Conservation (phyloP, 164 flowering plant species). For the Vitis cinerea region DNA sequence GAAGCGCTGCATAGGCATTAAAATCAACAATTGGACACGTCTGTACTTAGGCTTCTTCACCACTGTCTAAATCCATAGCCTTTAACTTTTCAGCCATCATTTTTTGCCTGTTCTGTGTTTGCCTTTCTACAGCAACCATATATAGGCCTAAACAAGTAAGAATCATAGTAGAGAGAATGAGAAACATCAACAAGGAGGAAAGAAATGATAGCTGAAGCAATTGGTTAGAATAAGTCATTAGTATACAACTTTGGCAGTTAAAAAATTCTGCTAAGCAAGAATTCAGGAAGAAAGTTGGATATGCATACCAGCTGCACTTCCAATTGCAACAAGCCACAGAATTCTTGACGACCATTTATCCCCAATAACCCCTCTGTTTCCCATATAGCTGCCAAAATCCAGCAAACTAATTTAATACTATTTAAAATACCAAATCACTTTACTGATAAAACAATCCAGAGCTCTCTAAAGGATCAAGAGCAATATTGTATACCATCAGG, state of each 20-base stretch:
- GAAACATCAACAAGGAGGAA: neutral
- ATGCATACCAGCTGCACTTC: conserved; percentile 69
- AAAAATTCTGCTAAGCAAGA: neutral
- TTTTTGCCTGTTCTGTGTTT: conserved; percentile 56
- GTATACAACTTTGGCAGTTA: neutral
- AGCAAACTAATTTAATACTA: conserved; percentile 5
- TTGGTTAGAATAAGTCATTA: too few relatives aligned
- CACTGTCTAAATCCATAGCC: conserved; percentile 36
- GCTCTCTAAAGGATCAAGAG: too few relatives aligned
- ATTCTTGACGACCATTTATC: conserved; percentile 88
- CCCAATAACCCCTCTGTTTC: conserved; percentile 63
- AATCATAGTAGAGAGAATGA: neutral
- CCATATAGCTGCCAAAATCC: conserved; percentile 29
- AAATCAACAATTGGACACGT: too few relatives aligned
- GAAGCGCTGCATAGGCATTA: too few relatives aligned
- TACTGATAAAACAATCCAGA: neutral
- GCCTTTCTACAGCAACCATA: conserved; percentile 84
- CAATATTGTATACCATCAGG: too few relatives aligned
- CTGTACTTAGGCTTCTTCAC: conserved; percentile 20
- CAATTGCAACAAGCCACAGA: conserved; percentile 80
- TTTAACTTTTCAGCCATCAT: conserved; percentile 59
- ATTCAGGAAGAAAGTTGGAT: neutral
- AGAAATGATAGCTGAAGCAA: neutral
- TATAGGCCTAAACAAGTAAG: conserved; percentile 53
- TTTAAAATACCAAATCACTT: neutral